Evolutionary conservation across 2,329 filamentous ascomycete genomes (phyloP).

Genomic region (Stemphylium vesicarium): DNA sequence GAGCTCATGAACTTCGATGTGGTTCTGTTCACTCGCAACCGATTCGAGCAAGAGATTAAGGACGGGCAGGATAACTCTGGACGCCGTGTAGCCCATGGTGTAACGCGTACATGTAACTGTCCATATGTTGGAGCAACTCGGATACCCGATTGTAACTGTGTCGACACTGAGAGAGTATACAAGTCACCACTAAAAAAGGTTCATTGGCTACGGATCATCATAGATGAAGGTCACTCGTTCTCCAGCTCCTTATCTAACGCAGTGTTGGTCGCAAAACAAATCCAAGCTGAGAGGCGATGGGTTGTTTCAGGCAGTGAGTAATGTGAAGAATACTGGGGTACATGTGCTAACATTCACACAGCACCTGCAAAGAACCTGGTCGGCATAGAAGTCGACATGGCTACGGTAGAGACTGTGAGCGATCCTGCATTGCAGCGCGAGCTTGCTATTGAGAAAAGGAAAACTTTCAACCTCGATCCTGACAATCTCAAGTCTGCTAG

Average conservation of each 20-base stretch:
- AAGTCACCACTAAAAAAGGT: slow-evolving; percentile 70
- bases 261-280: slow-evolving; percentile 61
- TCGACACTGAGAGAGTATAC: slow-evolving; percentile 52
- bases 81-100: slow-evolving; percentile 41
- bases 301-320: slow-evolving; percentile 76
- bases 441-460: slow-evolving; percentile 49
- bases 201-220: slow-evolving; percentile 86
- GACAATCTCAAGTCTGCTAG: slow-evolving; percentile 56
- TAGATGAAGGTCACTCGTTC: slow-evolving; percentile 90
- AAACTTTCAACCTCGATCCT: slow-evolving; percentile 44
- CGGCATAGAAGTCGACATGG: slow-evolving; percentile 69
- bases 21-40: slow-evolving; percentile 74
- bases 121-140: slow-evolving; percentile 55
- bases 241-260: slow-evolving; percentile 70
- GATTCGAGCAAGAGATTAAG: slow-evolving; percentile 72
- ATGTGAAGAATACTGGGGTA: neutral
- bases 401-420: slow-evolving; percentile 38
- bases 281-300: slow-evolving; percentile 75
- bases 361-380: slow-evolving; percentile 82
- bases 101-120: slow-evolving; percentile 38
- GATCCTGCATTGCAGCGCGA: slow-evolving; percentile 36
- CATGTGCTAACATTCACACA: slow-evolving; percentile 5
- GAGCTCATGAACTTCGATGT: slow-evolving; percentile 74
- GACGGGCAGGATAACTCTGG: slow-evolving; percentile 57
- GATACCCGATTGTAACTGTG: slow-evolving; percentile 54